These are phyloP conservation scores for Kodamaea jinghongensis DNA, from an alignment of 805 yeast species.

Conservation along the genomic window DNA sequence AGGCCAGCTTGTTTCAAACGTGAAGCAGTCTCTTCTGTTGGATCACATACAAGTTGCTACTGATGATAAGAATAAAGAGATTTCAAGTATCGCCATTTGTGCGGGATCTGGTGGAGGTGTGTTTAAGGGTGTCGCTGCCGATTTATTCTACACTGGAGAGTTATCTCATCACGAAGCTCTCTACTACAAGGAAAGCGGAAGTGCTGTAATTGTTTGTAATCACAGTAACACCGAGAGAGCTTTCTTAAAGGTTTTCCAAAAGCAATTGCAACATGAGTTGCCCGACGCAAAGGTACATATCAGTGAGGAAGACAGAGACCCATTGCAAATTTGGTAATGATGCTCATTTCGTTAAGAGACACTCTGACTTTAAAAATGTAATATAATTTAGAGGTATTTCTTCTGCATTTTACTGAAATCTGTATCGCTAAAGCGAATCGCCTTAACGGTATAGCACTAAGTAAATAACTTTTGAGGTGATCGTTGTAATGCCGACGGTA, in stretches of 20 bases:
- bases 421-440: no score
- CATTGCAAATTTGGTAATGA: constrained; percentile 32
- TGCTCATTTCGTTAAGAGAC: no score
- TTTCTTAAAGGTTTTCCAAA: constrained; percentile 54
- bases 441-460: no score
- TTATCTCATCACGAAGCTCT: constrained; percentile 91
- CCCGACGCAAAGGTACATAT: constrained; percentile 44
- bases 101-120: constrained; percentile 94
- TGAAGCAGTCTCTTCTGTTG: constrained; percentile 55
- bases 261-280: constrained; percentile 47
- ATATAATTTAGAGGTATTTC: no score
- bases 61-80: constrained; percentile 25
- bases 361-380: no score
- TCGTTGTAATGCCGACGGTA: no score
- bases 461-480: no score
- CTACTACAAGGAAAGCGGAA: constrained; percentile 65
- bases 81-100: constrained; percentile 74
- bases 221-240: constrained; percentile 95
- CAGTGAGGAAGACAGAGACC: constrained; percentile 64
- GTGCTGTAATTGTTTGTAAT: constrained; percentile 72
- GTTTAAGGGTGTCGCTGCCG: constrained; percentile 59
- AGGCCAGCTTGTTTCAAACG: constrained; percentile 41
- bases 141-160: constrained; percentile 87
- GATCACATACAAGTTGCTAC: constrained; percentile 61
- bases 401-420: no score